phyloP scores from a whole-genome alignment of 257 asterid species.

The Solanum sejunctum region DNA sequence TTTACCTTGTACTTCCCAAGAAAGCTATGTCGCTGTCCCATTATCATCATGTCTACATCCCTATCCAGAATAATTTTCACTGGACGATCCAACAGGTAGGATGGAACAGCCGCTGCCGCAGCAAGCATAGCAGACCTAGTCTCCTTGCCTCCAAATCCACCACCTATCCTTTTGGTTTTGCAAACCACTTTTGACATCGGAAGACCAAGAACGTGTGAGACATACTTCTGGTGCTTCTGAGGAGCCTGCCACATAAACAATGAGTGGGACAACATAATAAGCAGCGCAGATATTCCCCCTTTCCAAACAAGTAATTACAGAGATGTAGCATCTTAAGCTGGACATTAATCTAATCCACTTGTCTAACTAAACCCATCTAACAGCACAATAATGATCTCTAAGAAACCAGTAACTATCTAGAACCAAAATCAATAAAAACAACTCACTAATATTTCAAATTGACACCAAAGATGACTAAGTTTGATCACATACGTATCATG shows the following conservation, averaged over 20 bases:
- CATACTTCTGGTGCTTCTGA: conserved; percentile 87
- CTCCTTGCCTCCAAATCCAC: conserved; percentile 99
- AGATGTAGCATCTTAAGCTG: background rate
- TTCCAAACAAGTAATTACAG: background rate
- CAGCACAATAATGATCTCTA: background rate
- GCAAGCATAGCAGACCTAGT: conserved; percentile 80
- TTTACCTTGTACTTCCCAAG: conserved; percentile 86
- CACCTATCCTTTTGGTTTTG: conserved; percentile 93
- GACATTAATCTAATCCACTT: background rate
- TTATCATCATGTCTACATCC: conserved; percentile 84
- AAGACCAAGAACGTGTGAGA: conserved; percentile 75
- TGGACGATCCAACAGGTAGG: conserved; percentile 79
- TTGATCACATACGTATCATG: background rate
- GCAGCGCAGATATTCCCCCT: background rate
- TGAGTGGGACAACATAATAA: background rate
- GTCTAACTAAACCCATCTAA: background rate
- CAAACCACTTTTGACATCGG: conserved; percentile 98
- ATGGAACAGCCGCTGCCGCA: conserved; percentile 75
- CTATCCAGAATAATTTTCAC: conserved; percentile 81
- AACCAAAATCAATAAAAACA: background rate
- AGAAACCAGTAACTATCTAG: background rate
- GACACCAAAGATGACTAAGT: background rate
- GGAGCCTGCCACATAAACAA: conserved; percentile 45
- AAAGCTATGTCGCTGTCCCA: conserved; percentile 94
- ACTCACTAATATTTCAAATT: background rate